A percentile compares a stretch with the other conserved stretches of the same genome.
phyloP scores from a whole-genome alignment of 1,139 yeast genomes.

The Saccharomyces hybrid region DNA sequence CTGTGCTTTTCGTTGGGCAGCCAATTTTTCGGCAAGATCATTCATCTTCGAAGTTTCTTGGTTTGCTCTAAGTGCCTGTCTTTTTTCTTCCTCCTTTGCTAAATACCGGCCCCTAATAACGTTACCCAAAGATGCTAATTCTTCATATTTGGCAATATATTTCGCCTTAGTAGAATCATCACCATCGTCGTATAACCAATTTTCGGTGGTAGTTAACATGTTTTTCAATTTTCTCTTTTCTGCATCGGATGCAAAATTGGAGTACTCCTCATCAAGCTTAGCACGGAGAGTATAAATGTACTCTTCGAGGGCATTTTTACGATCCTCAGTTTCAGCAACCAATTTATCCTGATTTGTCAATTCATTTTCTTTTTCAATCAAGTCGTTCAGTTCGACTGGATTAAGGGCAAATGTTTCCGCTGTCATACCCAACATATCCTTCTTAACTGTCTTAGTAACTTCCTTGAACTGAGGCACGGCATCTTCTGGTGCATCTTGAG shows the following conservation, averaged over 20 bases:
- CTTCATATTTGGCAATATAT: constrained; percentile 97
- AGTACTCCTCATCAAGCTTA: constrained; percentile 87
- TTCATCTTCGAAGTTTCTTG: constrained; percentile 83
- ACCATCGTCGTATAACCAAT: constrained; percentile 97
- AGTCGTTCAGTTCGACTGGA: constrained; percentile 47
- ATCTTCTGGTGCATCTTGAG: constrained; percentile 49
- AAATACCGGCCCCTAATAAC: constrained; percentile 91
- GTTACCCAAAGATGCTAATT: constrained; percentile 90
- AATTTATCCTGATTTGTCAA: constrained; percentile 87
- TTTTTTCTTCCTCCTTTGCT: constrained; percentile 92
- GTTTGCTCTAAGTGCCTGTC: constrained; percentile 79
- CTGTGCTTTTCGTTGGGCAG: constrained; percentile 60
- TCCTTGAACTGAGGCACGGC: constrained; percentile 84
- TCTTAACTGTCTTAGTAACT: constrained; percentile 91
- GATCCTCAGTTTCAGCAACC: constrained; percentile 97
- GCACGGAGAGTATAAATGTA: constrained; percentile 97
- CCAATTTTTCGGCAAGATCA: constrained; percentile 85
- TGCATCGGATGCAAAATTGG: constrained; percentile 79
- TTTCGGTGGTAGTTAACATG: constrained; percentile 81
- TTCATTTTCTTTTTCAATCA: constrained; percentile 75
- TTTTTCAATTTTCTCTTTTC: constrained; percentile 76
- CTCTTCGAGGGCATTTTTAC: constrained; percentile 96
- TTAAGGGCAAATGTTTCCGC: constrained; percentile 62
- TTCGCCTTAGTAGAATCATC: constrained; percentile 94
- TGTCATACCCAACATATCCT: constrained; percentile 61